Percentiles rank a stretch among this genome's conserved stretches.
Evolutionary conservation across 495 filamentous ascomycete species (phyloP).

Genomic region (Aspergillus asperescens): DNA sequence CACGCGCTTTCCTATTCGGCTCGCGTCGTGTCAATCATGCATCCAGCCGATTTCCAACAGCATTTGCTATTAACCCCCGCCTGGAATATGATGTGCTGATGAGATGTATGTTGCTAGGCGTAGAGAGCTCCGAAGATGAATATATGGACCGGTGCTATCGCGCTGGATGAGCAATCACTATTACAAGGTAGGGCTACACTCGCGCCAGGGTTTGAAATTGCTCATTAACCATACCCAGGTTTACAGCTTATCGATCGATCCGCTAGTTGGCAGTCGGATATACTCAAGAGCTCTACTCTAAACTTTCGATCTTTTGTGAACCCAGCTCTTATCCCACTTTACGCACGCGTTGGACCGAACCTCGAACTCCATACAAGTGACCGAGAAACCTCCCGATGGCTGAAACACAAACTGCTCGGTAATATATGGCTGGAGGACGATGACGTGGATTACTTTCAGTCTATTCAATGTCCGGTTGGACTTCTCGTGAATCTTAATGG

Average conservation of each 20-base stretch:
- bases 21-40: conserved; percentile 8
- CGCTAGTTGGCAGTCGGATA: conserved; percentile 36
- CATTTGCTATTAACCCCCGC: not conserved
- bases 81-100: not conserved
- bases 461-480: conserved; percentile 39
- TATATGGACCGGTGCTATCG: conserved; percentile 36
- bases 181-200: conserved; percentile 31
- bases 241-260: conserved; percentile 37
- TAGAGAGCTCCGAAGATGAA: conserved; percentile 27
- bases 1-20: conserved; percentile 7
- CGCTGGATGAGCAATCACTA: conserved; percentile 24
- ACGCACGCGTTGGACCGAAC: conserved; percentile 47
- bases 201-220: conserved; percentile 7
- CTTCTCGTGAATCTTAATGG: conserved; percentile 33
- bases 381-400: conserved; percentile 38
- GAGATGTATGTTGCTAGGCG: conserved; percentile 11
- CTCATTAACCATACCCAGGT: conserved; percentile 22
- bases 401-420: conserved; percentile 32
- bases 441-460: conserved; percentile 28
- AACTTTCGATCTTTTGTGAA: conserved; percentile 43
- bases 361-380: conserved; percentile 42
- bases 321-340: conserved; percentile 43
- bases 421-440: conserved; percentile 35
- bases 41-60: not conserved
- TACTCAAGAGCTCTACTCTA: conserved; percentile 34